A percentile compares a stretch with the other conserved stretches of the same genome.
Conservation (phyloP, 345 rosid genomes). For the Kandelia obovata region DNA sequence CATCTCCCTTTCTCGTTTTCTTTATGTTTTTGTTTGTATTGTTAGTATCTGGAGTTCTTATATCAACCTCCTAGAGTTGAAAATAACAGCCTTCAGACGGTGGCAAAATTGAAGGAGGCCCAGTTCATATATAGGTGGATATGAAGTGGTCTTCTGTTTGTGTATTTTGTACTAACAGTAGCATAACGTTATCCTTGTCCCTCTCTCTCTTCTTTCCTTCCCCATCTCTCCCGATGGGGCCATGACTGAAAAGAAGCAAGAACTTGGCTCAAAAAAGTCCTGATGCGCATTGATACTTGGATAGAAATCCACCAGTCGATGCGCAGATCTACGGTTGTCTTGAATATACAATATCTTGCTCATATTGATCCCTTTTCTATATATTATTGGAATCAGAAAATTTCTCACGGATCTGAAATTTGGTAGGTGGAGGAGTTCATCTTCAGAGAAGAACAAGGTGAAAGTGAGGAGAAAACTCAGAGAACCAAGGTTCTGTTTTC, state of each 20-base stretch:
- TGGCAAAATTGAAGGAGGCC: slow-evolving; percentile 27
- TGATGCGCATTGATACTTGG: slow-evolving; percentile 23
- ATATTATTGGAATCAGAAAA: neutral
- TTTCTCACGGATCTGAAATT: slow-evolving; percentile 2
- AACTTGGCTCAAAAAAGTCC: slow-evolving; percentile 21
- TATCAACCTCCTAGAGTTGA: neutral
- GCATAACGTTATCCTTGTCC: too few relatives aligned
- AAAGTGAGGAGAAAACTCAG: slow-evolving; percentile 86
- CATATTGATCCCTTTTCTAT: neutral
- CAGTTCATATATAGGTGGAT: slow-evolving; percentile 14
- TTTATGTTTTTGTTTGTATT: neutral
- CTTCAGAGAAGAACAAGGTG: slow-evolving; percentile 64
- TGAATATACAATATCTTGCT: neutral
- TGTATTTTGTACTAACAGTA: too few relatives aligned
- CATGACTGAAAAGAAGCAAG: slow-evolving; percentile 13
- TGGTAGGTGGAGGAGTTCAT: slow-evolving; percentile 77
- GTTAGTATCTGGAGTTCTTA: neutral
- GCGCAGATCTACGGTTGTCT: slow-evolving; percentile 20
- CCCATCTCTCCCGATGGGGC: too few relatives aligned
- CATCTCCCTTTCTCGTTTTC: neutral
- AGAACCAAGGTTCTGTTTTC: slow-evolving; percentile 98
- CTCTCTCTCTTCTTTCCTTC: too few relatives aligned
- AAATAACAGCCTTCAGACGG: slow-evolving; percentile 17
- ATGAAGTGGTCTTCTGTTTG: too few relatives aligned
- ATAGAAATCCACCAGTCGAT: slow-evolving; percentile 20